A percentile compares a stretch with the other conserved stretches of the same genome.
phyloP scores from a whole-genome alignment of 306 rosid species.

The Herpetospermum pedunculosum region DNA sequence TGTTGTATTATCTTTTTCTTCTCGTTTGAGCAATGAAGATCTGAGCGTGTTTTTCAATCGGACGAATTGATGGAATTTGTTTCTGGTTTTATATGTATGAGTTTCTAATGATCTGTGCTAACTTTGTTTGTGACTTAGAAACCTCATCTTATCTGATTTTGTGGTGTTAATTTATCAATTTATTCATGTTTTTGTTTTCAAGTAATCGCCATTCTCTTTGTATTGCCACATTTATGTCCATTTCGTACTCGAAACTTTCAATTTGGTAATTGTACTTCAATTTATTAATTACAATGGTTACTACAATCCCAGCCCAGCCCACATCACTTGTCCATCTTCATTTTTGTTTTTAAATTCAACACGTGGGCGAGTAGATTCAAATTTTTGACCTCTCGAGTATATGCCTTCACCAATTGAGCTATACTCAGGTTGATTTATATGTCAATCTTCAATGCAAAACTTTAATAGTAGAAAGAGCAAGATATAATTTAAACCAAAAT shows the following conservation, averaged over 20 bases:
- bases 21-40: not conserved
- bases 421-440: no score
- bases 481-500: not conserved
- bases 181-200: not conserved
- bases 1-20: not conserved
- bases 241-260: not conserved
- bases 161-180: not conserved
- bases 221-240: not conserved
- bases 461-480: not conserved
- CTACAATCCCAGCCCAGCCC: not conserved
- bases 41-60: not conserved
- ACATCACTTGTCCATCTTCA: no score
- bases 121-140: not conserved
- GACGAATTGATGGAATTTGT: not conserved
- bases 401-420: no score
- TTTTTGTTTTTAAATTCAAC: no score
- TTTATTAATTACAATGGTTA: not conserved
- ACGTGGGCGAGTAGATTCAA: no score
- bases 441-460: no score
- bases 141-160: not conserved
- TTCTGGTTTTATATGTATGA: no score
- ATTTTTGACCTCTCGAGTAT: no score
- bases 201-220: not conserved
- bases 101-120: not conserved
- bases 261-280: not conserved